A percentile compares a stretch with the other conserved stretches of the same genome.
These are phyloP conservation scores for Lactifluus piperatus DNA, from an alignment of 768 basidiomycete genomes.

Conservation along the genomic window DNA sequence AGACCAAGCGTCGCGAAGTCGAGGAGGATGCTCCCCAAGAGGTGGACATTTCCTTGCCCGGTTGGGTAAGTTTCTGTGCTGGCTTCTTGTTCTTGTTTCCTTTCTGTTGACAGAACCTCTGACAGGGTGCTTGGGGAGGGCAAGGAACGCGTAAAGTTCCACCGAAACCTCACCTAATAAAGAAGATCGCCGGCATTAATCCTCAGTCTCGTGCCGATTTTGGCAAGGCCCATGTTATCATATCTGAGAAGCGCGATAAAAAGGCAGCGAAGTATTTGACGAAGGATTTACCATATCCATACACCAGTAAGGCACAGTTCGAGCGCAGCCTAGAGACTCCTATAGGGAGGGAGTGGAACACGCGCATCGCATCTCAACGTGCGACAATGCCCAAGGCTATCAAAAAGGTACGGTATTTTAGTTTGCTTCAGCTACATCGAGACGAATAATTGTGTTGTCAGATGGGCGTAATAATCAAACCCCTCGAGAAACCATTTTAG, in stretches of 20 bases:
- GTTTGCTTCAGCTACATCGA: background rate
- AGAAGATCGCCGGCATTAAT: slow-evolving; percentile 75
- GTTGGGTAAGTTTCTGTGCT: slow-evolving; percentile 62
- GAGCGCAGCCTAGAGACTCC: slow-evolving; percentile 77
- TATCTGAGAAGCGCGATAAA: slow-evolving; percentile 92
- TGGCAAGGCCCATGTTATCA: slow-evolving; percentile 81
- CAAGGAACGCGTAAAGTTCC: slow-evolving; percentile 51
- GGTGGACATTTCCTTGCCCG: slow-evolving; percentile 84
- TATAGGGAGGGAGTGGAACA: slow-evolving; percentile 90
- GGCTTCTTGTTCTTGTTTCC: background rate
- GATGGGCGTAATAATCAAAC: slow-evolving; percentile 67
- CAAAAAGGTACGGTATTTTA: slow-evolving; percentile 56
- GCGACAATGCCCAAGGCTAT: slow-evolving; percentile 79
- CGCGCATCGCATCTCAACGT: slow-evolving; percentile 72
- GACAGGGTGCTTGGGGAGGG: slow-evolving; percentile 89
- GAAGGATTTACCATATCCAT: slow-evolving; percentile 90
- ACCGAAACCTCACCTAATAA: slow-evolving; percentile 65
- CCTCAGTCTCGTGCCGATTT: slow-evolving; percentile 76
- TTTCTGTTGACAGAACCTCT: background rate
- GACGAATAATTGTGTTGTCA: slow-evolving; percentile 22
- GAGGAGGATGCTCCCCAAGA: slow-evolving; percentile 81
- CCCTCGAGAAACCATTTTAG: slow-evolving; percentile 47
- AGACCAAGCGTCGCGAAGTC: slow-evolving; percentile 73
- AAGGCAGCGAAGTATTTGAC: slow-evolving; percentile 86
- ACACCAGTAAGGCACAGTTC: slow-evolving; percentile 88